A percentile compares a stretch with the other conserved stretches of the same genome.
These are phyloP conservation scores for Psophocarpus tetragonolobus DNA, from an alignment of 306 rosid genomes.

Conservation along the genomic window DNA sequence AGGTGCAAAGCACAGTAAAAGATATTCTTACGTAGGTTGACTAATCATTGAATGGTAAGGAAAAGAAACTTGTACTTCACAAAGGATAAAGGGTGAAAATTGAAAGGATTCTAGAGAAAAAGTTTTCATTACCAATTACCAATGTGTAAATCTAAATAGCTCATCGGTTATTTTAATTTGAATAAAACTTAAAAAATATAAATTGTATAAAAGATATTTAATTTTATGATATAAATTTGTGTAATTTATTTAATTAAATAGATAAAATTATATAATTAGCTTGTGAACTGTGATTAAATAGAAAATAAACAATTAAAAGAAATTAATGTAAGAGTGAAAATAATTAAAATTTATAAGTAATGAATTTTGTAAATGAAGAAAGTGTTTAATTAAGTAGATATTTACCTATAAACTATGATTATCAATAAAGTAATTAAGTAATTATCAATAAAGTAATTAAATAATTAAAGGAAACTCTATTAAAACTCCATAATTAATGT, in stretches of 20 bases:
- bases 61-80: not conserved
- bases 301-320: not conserved
- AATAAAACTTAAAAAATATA: not conserved
- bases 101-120: not conserved
- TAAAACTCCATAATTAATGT: too few species aligned
- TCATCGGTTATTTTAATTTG: not conserved
- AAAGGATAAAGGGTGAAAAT: not conserved
- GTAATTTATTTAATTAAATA: not conserved
- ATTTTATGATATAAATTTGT: not conserved
- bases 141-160: too few species aligned
- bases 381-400: too few species aligned
- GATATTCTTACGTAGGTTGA: not conserved
- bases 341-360: not conserved
- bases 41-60: not conserved
- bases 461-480: too few species aligned
- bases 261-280: not conserved
- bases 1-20: not conserved
- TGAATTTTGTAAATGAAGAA: too few species aligned
- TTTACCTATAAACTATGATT: too few species aligned
- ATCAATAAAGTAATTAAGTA: too few species aligned
- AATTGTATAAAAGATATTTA: not conserved
- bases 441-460: too few species aligned
- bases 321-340: not conserved
- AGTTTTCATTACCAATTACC: not conserved
- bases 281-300: not conserved